Evolutionary conservation across 768 basidiomycete genomes (phyloP), one percentile per base, ranked within the genome.

Genomic region (Psilocybe azurescens): DNA sequence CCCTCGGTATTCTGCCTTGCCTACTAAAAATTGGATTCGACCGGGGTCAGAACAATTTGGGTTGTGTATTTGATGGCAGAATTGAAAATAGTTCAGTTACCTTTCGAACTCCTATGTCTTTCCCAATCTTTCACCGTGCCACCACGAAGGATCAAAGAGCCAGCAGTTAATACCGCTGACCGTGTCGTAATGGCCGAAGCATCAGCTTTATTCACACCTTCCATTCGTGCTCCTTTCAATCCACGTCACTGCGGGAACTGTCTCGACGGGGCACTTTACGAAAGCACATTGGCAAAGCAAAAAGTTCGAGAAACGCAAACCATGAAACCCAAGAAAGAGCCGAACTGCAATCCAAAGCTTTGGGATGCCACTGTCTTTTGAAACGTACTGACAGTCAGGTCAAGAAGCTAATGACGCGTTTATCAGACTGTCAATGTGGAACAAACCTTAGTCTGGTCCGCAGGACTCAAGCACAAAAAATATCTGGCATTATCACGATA

Each of bases 221-320:
- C 56, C 7, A 29, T 56, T 11, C 56, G 44, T 7, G 46, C 47
- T 48, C 56, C 56, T 41, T 41, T 16, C 44, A 56, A 56, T 11
- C 56, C 56, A 14, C 14, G 30, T 3, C 56, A 56, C 30, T 56
- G 56, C 0, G 56, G 28, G 8, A 8, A 7, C 0, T 56, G 56
- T 20, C 46, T 56, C 24, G 14, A 56, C 3, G 56, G 56, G 10
- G 56, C 56, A 8, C 44, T 56, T 10, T 5, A 16, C n/a, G 20
- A 47, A 56, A 24, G 30, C 30, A 48, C 30, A 33, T n/a, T 28
- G 14, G 6, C 28, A 6, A 41, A 46, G 9, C 28, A 29, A 14
- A 7, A 13, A 2, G 16, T 9, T 16, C 1, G 8, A 20, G n/a
- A 5, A n/a, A 16, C 14, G 5, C 6, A 5, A 4, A n/a, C 14